A percentile compares a stretch with the other conserved stretches of the same genome.
These are phyloP conservation scores for Russula lepida DNA, from an alignment of 768 basidiomycete species.

Conservation along the genomic window DNA sequence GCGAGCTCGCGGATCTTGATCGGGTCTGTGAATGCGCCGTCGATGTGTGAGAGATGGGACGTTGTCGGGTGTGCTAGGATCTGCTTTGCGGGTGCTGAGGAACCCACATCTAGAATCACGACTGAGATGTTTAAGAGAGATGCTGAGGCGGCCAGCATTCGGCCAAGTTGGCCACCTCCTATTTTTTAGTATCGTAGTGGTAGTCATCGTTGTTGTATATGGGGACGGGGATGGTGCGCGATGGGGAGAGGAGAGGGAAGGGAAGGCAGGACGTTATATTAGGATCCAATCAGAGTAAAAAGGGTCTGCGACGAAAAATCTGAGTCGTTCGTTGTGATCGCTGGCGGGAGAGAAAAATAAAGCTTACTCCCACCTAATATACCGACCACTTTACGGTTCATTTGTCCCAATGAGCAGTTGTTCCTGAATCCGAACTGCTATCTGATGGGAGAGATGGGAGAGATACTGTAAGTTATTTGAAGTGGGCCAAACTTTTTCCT, in stretches of 20 bases:
- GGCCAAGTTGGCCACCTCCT: slow-evolving; percentile 97
- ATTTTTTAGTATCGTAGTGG: neutral
- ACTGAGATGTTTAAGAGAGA: slow-evolving; percentile 79
- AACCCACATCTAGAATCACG: slow-evolving; percentile 77
- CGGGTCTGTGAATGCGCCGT: slow-evolving; percentile 83
- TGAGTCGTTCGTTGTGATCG: neutral
- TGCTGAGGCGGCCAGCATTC: slow-evolving; percentile 90
- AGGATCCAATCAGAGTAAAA: neutral
- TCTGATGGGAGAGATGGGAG: neutral
- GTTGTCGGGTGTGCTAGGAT: slow-evolving; percentile 51
- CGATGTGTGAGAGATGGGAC: slow-evolving; percentile 52
- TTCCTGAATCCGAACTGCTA: neutral
- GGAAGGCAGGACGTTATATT: neutral
- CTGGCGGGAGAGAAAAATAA: neutral
- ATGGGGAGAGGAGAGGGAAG: too few species aligned
- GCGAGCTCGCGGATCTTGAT: slow-evolving; percentile 75
- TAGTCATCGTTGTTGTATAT: neutral
- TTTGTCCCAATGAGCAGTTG: neutral
- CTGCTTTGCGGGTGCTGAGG: slow-evolving; percentile 84
- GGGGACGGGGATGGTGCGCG: too few species aligned
- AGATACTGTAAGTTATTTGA: too few species aligned
- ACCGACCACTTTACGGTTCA: slow-evolving; percentile 29
- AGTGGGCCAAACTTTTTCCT: neutral
- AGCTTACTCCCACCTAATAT: slow-evolving; percentile 32
- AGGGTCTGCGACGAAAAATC: neutral